Conservation (phyloP, 306 rosid genomes). For the Purshia tridentata region DNA sequence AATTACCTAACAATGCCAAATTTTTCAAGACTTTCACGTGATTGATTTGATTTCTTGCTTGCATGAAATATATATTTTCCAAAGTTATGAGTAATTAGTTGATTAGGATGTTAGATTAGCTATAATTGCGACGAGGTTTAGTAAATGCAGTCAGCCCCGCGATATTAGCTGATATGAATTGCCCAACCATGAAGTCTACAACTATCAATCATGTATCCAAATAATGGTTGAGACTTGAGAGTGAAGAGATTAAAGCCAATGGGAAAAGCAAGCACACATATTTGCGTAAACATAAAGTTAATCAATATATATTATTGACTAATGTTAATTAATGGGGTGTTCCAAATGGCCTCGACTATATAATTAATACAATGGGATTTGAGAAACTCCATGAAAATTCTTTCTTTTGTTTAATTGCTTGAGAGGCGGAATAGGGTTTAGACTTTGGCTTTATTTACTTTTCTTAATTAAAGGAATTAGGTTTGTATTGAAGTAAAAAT, state of each 20-base stretch:
- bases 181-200: too few relatives aligned
- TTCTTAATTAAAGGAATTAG: conserved; percentile 2
- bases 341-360: conserved; percentile 2
- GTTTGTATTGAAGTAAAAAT: conserved; percentile 9
- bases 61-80: too few relatives aligned
- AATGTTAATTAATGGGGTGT: conserved; percentile 11
- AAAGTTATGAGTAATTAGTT: neutral
- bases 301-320: neutral
- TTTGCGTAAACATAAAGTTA: neutral
- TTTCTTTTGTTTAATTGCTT: neutral
- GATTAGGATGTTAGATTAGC: neutral
- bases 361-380: neutral
- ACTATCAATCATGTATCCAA: too few relatives aligned
- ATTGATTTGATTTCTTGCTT: conserved; percentile 5
- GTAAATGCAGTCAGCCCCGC: neutral
- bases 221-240: too few relatives aligned
- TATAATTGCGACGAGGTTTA: neutral
- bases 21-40: neutral
- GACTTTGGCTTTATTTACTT: neutral
- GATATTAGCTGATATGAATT: too few relatives aligned
- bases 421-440: neutral
- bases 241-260: neutral
- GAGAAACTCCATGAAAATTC: neutral
- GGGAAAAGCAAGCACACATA: neutral
- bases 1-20: neutral